Conservation (phyloP, 495 filamentous ascomycete genomes). For the Podospora didyma region DNA sequence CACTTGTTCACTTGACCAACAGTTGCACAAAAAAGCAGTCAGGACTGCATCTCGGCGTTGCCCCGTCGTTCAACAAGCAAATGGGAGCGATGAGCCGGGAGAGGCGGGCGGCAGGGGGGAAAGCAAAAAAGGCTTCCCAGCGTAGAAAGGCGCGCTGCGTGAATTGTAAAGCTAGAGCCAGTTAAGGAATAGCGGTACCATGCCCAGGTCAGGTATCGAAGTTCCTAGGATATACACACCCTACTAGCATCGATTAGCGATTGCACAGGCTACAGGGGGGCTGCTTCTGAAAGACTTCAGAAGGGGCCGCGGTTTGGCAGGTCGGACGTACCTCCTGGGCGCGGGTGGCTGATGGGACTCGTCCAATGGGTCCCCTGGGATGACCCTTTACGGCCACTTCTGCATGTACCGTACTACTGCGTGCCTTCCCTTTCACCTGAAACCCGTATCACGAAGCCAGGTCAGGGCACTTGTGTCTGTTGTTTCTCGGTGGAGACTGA, state of each 20-base stretch:
- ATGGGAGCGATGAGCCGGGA: no score
- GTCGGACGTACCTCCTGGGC: not conserved
- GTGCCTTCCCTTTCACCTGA: conserved; percentile 11
- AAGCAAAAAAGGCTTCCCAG: no score
- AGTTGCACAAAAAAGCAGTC: no score
- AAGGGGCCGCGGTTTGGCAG: not conserved
- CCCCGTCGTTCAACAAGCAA: no score
- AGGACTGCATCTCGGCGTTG: no score
- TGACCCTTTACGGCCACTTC: not conserved
- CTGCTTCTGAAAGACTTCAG: not conserved
- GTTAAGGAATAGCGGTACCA: not conserved
- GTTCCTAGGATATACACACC: not conserved
- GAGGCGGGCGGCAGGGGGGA: no score
- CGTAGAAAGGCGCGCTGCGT: not conserved
- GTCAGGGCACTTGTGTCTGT: not conserved
- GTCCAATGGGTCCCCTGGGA: not conserved
- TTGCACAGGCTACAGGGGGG: not conserved
- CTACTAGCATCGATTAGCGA: not conserved
- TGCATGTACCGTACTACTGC: not conserved
- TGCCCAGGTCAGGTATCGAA: not conserved
- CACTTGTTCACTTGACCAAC: no score
- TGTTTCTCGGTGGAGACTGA: not conserved
- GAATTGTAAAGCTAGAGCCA: not conserved
- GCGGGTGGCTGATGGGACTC: not conserved
- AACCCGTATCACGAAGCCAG: conserved; percentile 9